Conservation (phyloP, 129 eudicot species). For the Flaveria sonorensis region DNA sequence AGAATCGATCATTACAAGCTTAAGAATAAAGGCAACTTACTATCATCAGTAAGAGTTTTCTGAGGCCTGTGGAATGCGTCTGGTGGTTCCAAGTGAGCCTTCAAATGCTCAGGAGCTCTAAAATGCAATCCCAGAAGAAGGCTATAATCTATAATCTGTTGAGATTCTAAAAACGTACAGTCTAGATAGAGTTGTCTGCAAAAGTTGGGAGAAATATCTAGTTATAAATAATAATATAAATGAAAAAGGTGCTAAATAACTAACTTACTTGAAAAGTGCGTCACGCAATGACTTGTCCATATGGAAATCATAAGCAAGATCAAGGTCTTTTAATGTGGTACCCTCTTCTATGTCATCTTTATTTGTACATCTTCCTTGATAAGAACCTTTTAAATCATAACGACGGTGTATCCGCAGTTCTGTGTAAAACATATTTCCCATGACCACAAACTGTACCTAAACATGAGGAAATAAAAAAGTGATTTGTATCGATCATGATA, state of each 20-base stretch:
- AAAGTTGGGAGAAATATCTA: slow-evolving; percentile 14
- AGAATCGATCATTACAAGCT: background rate
- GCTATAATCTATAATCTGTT: slow-evolving; percentile 82
- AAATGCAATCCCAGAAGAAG: slow-evolving; percentile 95
- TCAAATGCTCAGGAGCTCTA: slow-evolving; percentile 94
- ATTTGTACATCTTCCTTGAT: slow-evolving; percentile 75
- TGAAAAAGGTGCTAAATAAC: slow-evolving; percentile 3
- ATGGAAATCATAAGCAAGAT: slow-evolving; percentile 75
- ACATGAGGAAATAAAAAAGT: slow-evolving; percentile 20
- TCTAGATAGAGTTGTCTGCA: slow-evolving; percentile 79
- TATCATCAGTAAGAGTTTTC: slow-evolving; percentile 38
- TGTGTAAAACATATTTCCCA: slow-evolving; percentile 98
- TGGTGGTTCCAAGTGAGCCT: slow-evolving; percentile 66
- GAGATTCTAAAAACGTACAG: slow-evolving; percentile 76
- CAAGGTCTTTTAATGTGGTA: slow-evolving; percentile 89
- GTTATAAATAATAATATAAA: background rate
- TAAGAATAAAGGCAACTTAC: slow-evolving; percentile 33
- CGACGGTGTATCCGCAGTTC: slow-evolving; percentile 89
- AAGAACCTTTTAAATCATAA: slow-evolving; percentile 92
- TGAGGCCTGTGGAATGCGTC: slow-evolving; percentile 38
- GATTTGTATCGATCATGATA: background rate
- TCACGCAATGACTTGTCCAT: slow-evolving; percentile 88
- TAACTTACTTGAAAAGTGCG: slow-evolving; percentile 73
- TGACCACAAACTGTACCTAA: slow-evolving; percentile 92
- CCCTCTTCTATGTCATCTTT: slow-evolving; percentile 59